Base-by-base conservation (phyloP, 768 basidiomycete species). In the Nevesoporus exiguus region DNA sequence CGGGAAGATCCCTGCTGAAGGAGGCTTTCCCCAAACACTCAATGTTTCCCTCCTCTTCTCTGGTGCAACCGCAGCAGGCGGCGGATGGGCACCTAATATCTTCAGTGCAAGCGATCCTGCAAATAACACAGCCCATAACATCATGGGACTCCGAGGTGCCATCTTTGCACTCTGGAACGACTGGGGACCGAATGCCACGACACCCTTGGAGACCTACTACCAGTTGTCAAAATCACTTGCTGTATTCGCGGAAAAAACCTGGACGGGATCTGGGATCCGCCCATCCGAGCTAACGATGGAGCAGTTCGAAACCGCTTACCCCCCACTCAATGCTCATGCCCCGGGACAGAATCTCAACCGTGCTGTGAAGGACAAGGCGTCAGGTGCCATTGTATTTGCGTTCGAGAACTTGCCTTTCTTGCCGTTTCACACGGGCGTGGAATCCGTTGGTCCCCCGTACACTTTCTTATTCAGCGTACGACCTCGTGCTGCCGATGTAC, bases 141-240 rank as follows among this genome's bases (percentile, higher is more conserved):
- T 67, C 19, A 51, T 64, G 0, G 63, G 66, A 11, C 62, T 75
- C 21, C 58, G 70, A 5, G 74, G 73, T 24, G 64, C 70, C 0
- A 69, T 74, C 15, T 71, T 75, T 60, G 73, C 70, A 1, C 57
- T 74, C 9, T 75, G 74, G 74, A 75, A 73, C 42, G 76, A 77
- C 61, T 77, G 75, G 74, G 77, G 77, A 1, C 72, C 76, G 46
- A 77, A 76, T 33, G 74, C 76, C 31, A 76, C 74, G 29, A 77
- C 75, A 6, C 71, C 70, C 8, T 62, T 76, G 11, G 77, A 78
- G 64, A 69, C 71, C 2, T 77, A 76, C 55, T 75, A 76, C 58
- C 74, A 77, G 48, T 64, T 78, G 8, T 66, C 76, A 7, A 71
- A 67, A 37, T 75, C 74, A 29, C 52, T 76, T 22, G 74, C 76